These are phyloP conservation scores for Exophiala lecanii-corni DNA, from an alignment of 2,329 filamentous ascomycete genomes.

Conservation along the genomic window DNA sequence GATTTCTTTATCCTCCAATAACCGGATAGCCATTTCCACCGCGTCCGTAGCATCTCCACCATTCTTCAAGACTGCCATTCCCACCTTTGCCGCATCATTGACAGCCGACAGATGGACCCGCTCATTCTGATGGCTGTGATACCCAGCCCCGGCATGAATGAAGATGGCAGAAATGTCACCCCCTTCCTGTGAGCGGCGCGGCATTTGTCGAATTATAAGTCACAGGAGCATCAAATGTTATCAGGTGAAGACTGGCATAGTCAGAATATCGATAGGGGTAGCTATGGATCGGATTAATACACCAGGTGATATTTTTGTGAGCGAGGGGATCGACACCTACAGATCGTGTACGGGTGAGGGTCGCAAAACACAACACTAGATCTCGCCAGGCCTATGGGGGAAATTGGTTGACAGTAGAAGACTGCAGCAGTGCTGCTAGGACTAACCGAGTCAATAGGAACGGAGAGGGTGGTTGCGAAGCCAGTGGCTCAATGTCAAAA, in stretches of 20 bases:
- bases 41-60: slow-evolving; percentile 82
- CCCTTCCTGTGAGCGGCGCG: slow-evolving; percentile 31
- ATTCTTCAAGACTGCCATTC: slow-evolving; percentile 72
- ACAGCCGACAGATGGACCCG: slow-evolving; percentile 78
- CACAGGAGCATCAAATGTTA: not conserved
- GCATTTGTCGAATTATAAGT: slow-evolving; percentile 27
- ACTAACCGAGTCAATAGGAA: too few relatives aligned
- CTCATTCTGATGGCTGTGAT: slow-evolving; percentile 85
- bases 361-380: too few relatives aligned
- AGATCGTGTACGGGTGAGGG: too few relatives aligned
- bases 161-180: slow-evolving; percentile 71
- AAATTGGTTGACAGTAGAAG: too few relatives aligned
- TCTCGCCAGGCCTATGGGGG: too few relatives aligned
- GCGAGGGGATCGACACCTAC: too few relatives aligned
- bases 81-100: slow-evolving; percentile 76
- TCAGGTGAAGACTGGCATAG: slow-evolving; percentile 1
- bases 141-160: slow-evolving; percentile 92
- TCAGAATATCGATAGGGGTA: too few relatives aligned
- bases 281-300: too few relatives aligned
- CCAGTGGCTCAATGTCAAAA: too few relatives aligned
- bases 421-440: too few relatives aligned
- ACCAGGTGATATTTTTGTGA: too few relatives aligned
- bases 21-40: slow-evolving; percentile 79
- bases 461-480: too few relatives aligned
- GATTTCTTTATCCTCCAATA: slow-evolving; percentile 89